phyloP scores from a whole-genome alignment of 2,329 filamentous ascomycete species.

The Calycina herbarum region DNA sequence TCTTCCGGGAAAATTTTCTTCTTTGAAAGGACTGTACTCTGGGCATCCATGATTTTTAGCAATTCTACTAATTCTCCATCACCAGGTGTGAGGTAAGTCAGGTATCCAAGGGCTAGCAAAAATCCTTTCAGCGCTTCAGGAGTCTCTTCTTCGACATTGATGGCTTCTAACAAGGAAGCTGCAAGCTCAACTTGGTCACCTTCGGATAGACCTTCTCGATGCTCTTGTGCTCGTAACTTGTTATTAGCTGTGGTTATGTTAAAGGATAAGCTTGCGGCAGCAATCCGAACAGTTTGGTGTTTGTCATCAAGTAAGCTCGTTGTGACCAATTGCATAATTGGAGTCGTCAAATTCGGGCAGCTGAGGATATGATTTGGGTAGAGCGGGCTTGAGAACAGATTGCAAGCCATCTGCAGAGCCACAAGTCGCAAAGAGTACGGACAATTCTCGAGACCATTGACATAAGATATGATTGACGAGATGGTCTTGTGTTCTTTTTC shows the following conservation, averaged over 20 bases:
- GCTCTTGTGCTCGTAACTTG: constrained; percentile 58
- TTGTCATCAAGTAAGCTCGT: constrained; percentile 76
- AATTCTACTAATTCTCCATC: constrained; percentile 79
- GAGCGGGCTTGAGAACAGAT: constrained; percentile 75
- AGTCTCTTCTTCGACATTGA: constrained; percentile 59
- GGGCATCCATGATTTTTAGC: constrained; percentile 74
- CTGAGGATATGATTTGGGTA: constrained; percentile 65
- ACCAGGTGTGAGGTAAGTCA: constrained; percentile 69
- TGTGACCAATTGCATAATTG: constrained; percentile 69
- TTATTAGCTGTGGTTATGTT: constrained; percentile 76
- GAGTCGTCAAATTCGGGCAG: constrained; percentile 51
- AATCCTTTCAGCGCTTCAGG: constrained; percentile 74
- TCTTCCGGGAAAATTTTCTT: constrained; percentile 57
- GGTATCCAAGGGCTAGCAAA: constrained; percentile 71
- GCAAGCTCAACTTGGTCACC: constrained; percentile 77
- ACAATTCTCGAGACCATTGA: constrained; percentile 57
- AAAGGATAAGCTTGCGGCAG: constrained; percentile 79
- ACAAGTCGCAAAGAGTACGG: constrained; percentile 85
- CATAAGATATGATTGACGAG: constrained; percentile 57
- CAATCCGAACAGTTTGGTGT: constrained; percentile 73
- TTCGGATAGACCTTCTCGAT: constrained; percentile 61
- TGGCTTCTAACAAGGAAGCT: constrained; percentile 77
- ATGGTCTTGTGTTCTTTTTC: constrained; percentile 67
- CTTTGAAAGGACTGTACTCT: constrained; percentile 61
- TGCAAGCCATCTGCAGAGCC: constrained; percentile 79